Percentiles rank a stretch among this genome's conserved stretches.
phyloP scores from a whole-genome alignment of 768 basidiomycete genomes.

The Hydnomerulius pinastri region DNA sequence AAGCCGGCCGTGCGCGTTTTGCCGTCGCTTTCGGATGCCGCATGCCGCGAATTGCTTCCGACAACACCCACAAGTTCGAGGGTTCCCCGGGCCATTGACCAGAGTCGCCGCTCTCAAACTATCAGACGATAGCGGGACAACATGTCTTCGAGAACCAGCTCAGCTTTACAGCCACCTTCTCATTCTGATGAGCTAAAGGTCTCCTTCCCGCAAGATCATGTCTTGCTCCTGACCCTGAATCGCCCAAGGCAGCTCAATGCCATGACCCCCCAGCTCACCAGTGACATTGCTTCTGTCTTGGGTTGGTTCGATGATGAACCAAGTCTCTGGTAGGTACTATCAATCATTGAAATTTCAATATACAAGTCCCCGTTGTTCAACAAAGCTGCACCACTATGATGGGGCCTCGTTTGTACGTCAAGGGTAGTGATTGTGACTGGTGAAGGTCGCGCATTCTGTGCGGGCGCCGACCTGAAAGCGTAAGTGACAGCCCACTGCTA shows the following conservation, averaged over 20 bases:
- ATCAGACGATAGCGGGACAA: neutral
- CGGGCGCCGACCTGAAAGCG: conserved; percentile 79
- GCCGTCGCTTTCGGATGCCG: neutral
- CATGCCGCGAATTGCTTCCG: conserved; percentile 11
- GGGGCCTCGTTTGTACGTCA: conserved; percentile 1
- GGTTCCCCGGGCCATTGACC: too few relatives aligned
- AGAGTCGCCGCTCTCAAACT: too few relatives aligned
- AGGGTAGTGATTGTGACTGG: conserved; percentile 81
- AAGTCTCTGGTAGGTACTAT: conserved; percentile 61
- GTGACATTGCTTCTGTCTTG: conserved; percentile 53
- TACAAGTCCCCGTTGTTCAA: neutral
- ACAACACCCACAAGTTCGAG: too few relatives aligned
- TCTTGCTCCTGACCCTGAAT: conserved; percentile 60
- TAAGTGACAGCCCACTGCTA: conserved; percentile 34
- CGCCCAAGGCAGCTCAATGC: conserved; percentile 75
- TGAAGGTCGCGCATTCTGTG: conserved; percentile 71
- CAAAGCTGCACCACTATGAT: too few relatives aligned
- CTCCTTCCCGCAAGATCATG: conserved; percentile 50
- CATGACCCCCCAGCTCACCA: conserved; percentile 59
- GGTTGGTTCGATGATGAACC: conserved; percentile 78
- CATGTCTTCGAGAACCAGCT: neutral
- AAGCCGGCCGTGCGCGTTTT: too few relatives aligned
- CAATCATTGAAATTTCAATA: neutral
- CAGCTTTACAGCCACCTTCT: conserved; percentile 16
- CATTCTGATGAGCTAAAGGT: conserved; percentile 41